phyloP scores from a whole-genome alignment of 139 green algal genomes.

The Prasinococcaceae sp. region DNA sequence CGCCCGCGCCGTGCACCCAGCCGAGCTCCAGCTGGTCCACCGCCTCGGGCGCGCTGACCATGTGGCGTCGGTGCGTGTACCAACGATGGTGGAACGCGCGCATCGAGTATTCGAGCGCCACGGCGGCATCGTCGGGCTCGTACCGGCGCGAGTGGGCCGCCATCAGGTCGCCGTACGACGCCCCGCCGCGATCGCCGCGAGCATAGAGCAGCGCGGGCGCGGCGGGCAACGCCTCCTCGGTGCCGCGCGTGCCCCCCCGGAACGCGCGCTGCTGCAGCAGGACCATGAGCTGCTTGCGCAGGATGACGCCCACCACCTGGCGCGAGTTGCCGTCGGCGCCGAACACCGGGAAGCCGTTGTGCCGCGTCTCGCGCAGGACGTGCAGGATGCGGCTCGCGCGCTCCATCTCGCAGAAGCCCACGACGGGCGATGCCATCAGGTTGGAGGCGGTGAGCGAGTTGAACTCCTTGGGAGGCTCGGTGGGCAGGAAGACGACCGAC shows the following conservation, averaged over 20 bases:
- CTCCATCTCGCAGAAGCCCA: slow-evolving; percentile 46
- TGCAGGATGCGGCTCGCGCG: slow-evolving; percentile 35
- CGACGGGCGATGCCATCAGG: slow-evolving; percentile 53
- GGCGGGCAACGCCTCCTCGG: background rate
- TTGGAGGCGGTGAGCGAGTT: slow-evolving; percentile 26
- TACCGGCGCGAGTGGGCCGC: background rate
- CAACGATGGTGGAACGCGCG: slow-evolving; percentile 51
- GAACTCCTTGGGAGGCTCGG: slow-evolving; percentile 48
- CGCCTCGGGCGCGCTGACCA: slow-evolving; percentile 27
- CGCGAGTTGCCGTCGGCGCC: background rate
- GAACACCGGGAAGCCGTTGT: slow-evolving; percentile 83
- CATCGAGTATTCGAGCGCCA: slow-evolving; percentile 45
- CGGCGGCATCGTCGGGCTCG: background rate
- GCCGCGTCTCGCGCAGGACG: slow-evolving; percentile 41
- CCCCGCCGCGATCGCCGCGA: background rate
- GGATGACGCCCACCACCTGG: slow-evolving; percentile 52
- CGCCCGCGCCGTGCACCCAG: background rate
- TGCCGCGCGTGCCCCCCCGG: background rate
- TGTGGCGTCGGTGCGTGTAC: slow-evolving; percentile 46
- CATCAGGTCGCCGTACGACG: background rate
- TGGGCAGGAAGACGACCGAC: slow-evolving; percentile 35
- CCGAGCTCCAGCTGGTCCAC: slow-evolving; percentile 23
- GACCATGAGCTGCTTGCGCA: slow-evolving; percentile 67
- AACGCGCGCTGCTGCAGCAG: slow-evolving; percentile 34
- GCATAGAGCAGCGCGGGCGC: background rate